Evolutionary conservation across 2,329 filamentous ascomycete genomes (phyloP), one percentile per base, ranked within the genome.

Genomic region (Knoxdaviesia capensis): DNA sequence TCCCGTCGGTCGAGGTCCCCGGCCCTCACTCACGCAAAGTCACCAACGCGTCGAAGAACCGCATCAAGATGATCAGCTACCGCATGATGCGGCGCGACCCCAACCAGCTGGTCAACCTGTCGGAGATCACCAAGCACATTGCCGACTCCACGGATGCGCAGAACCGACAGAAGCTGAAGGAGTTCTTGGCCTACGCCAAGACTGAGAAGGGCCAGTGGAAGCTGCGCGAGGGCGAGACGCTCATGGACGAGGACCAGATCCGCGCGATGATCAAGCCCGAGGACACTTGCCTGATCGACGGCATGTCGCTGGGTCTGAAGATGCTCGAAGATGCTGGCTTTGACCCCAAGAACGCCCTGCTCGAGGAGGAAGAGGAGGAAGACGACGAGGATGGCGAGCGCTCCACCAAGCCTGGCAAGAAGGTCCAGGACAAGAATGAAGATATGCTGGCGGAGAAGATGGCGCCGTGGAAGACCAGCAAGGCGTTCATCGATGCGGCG

Each of bases 31-130:
- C 86, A 34, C 73, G 90, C 46, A 93, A 90, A 57, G 88, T 96
- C 31, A 98, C 90, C 0, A 94, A 92, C 44, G 86, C 88, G n/a
- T 80, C 84, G 34, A 98, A 98, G 65, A 93, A 90, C 58, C 77
- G 90, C 34, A 77, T 98, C 59, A 94, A 90, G 64, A 94, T 94
- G 79, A 77, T 98, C 35, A 82, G 86, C 0, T 94, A 85, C 57
- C 81, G 90, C 41, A 77, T 94, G 56, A 83, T 93, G 52, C 73
- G 78, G 47, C 82, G 83, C 51, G 85, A 79, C 51, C 66, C 74
- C 11, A 72, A 78, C 30, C 65, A 77, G 46, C 69, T 75, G 38
- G 71, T 86, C 29, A 77, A 77, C 28, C 73, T 93, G 10, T 74
- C 74, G n/a, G 83, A 88, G 51, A 81, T 98, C 34, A 94, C 87